Conservation (phyloP, 805 yeast species). For the Candida lessepsii region DNA sequence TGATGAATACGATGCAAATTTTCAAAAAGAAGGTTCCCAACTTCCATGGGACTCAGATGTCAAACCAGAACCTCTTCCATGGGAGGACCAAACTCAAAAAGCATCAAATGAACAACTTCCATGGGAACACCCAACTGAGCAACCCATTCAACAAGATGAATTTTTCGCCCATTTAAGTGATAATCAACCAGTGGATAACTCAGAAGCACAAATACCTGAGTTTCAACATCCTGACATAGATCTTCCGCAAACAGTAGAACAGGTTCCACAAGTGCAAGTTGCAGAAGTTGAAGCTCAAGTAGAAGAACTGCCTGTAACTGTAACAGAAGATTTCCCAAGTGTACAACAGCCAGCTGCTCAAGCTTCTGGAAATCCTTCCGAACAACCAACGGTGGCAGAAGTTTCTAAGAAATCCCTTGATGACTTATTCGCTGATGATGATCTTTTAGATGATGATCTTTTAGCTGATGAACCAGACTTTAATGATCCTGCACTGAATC, state of each 20-base stretch:
- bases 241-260: neutral
- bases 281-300: no score
- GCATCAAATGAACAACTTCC: neutral
- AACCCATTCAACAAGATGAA: conserved; percentile 1
- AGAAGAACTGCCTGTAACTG: neutral
- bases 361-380: no score
- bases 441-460: conserved; percentile 21
- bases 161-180: neutral
- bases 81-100: neutral
- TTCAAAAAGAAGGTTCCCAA: conserved; percentile 7
- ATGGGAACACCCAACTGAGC: neutral
- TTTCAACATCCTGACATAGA: neutral
- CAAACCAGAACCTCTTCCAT: neutral
- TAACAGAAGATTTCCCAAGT: no score
- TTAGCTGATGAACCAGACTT: conserved; percentile 18
- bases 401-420: conserved; percentile 3
- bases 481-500: neutral
- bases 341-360: no score
- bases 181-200: no score
- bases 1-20: no score
- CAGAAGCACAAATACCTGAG: conserved; percentile 1
- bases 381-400: neutral
- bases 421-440: conserved; percentile 17
- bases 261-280: no score
- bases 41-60: conserved; percentile 1